A percentile compares a stretch with the other conserved stretches of the same genome.
phyloP scores from a whole-genome alignment of 2,329 filamentous ascomycete species.

The Claviceps arundinis region DNA sequence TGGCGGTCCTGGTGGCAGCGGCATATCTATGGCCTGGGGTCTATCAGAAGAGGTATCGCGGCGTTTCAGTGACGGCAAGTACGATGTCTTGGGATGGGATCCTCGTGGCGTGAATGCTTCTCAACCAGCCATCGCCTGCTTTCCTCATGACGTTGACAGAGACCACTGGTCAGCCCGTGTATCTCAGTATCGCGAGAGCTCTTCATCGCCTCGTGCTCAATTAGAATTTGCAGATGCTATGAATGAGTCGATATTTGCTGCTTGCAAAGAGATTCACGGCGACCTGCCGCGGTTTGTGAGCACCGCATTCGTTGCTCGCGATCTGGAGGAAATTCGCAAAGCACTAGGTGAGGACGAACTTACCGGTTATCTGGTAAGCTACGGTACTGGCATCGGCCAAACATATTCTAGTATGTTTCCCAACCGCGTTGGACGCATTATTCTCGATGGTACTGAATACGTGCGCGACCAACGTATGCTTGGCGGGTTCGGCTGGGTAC shows the following conservation, averaged over 20 bases:
- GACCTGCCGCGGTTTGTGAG: constrained; percentile 33
- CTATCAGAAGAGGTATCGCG: constrained; percentile 22
- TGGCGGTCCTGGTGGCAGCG: constrained; percentile 36
- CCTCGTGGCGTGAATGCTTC: constrained; percentile 39
- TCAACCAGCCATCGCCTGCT: constrained; percentile 32
- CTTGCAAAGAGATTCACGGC: constrained; percentile 29
- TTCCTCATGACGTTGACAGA: constrained; percentile 29
- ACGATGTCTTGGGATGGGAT: constrained; percentile 40
- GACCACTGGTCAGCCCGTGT: constrained; percentile 32
- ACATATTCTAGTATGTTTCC: constrained; percentile 39
- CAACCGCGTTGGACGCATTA: constrained; percentile 30
- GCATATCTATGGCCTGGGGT: constrained; percentile 28
- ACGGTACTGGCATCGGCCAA: constrained; percentile 39
- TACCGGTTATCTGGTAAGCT: constrained; percentile 36
- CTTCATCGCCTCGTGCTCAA: constrained; percentile 21
- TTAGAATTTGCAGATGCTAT: constrained; percentile 31
- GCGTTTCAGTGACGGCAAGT: constrained; percentile 28
- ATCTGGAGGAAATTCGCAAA: constrained; percentile 34
- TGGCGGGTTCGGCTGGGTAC: constrained; percentile 29
- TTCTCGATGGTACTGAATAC: constrained; percentile 36
- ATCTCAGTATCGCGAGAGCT: constrained; percentile 25
- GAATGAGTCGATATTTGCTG: constrained; percentile 29
- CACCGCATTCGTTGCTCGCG: constrained; percentile 33
- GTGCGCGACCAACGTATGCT: constrained; percentile 30
- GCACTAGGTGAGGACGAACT: constrained; percentile 31